A percentile compares a stretch with the other conserved stretches of the same genome.
These are phyloP conservation scores for Mimosa bimucronata DNA, from an alignment of 306 rosid genomes.

Conservation along the genomic window DNA sequence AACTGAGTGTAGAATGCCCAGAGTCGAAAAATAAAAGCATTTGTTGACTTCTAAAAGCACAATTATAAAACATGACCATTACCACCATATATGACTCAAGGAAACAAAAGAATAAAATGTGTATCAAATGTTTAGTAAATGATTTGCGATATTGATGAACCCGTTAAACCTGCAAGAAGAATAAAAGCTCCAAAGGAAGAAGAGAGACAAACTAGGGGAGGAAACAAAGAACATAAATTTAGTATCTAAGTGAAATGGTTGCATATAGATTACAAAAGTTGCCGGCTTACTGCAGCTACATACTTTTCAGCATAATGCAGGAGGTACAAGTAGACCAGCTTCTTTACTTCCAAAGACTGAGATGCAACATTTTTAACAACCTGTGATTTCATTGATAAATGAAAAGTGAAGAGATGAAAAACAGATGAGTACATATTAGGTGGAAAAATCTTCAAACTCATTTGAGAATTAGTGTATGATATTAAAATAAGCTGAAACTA, in stretches of 20 bases:
- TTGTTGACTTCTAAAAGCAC: slow-evolving; percentile 31
- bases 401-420: background rate
- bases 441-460: background rate
- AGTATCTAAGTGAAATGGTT: background rate
- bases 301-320: slow-evolving; percentile 98
- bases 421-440: slow-evolving; percentile 15
- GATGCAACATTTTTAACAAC: slow-evolving; percentile 97
- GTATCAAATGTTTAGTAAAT: slow-evolving; percentile 7
- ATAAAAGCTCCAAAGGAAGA: background rate
- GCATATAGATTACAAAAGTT: background rate
- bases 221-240: background rate
- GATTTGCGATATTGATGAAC: slow-evolving; percentile 6
- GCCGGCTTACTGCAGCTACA: slow-evolving; percentile 32
- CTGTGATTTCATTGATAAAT: slow-evolving; percentile 49
- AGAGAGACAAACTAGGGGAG: background rate
- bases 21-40: slow-evolving; percentile 6
- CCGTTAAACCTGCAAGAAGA: background rate
- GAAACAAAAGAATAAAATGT: slow-evolving; percentile 15
- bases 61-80: background rate
- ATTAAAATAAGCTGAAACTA: background rate
- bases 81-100: background rate
- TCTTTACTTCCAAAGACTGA: slow-evolving; percentile 88
- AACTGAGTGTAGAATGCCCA: slow-evolving; percentile 8
- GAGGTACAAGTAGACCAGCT: slow-evolving; percentile 93
- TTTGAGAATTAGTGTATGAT: background rate